These are phyloP conservation scores for Cercospora brassicicola DNA, from an alignment of 2,329 filamentous ascomycete genomes.

Conservation along the genomic window DNA sequence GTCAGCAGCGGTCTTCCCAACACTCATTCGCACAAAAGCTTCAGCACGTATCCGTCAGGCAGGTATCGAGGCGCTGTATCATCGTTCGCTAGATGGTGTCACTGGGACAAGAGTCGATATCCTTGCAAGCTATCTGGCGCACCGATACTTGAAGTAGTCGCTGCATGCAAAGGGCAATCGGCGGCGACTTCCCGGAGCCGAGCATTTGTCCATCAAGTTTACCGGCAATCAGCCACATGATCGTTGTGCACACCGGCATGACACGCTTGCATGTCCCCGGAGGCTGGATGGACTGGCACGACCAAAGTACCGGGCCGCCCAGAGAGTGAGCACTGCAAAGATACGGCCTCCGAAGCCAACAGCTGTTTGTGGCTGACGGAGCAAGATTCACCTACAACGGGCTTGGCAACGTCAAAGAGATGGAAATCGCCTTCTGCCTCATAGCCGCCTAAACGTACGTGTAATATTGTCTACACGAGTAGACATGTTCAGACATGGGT, in stretches of 20 bases:
- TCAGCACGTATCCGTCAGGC: not conserved
- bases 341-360: not conserved
- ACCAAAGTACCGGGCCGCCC: not conserved
- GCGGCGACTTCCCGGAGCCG: not conserved
- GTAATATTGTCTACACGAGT: not conserved
- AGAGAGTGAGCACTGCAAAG: not conserved
- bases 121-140: not conserved
- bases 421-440: not conserved
- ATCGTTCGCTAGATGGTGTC: not conserved
- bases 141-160: not conserved
- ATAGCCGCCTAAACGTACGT: not conserved
- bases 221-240: not conserved
- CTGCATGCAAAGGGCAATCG: not conserved
- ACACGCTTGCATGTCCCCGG: not conserved
- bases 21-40: not conserved
- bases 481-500: not conserved
- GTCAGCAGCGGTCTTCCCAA: not conserved
- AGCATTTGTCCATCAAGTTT: not conserved
- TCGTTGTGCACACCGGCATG: not conserved
- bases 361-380: not conserved
- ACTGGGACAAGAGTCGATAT: not conserved
- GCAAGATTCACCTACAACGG: conserved; percentile 1
- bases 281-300: not conserved
- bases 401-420: not conserved
- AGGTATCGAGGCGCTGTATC: not conserved